These are phyloP conservation scores for Talinum fruticosum DNA, from an alignment of 148 eudicot genomes.

Conservation along the genomic window DNA sequence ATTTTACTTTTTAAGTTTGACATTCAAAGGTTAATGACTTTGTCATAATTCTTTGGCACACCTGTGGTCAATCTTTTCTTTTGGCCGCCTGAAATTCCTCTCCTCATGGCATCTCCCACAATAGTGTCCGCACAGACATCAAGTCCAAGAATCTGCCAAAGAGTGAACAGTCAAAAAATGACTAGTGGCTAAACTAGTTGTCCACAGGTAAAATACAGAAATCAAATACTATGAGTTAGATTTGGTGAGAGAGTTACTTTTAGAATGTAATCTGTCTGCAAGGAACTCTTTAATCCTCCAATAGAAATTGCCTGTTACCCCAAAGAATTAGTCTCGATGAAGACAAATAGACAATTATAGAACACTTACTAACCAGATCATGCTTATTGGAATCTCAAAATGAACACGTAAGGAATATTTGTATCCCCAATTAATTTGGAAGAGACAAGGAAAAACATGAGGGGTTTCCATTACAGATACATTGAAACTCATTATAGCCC, in stretches of 20 bases:
- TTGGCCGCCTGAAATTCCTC: slow-evolving; percentile 89
- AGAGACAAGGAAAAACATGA: background rate
- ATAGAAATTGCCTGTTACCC: slow-evolving; percentile 60
- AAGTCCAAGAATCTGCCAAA: slow-evolving; percentile 74
- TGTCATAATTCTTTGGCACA: slow-evolving; percentile 8
- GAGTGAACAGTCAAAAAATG: background rate
- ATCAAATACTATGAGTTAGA: slow-evolving; percentile 7
- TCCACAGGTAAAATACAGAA: slow-evolving; percentile 6
- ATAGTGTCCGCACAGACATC: slow-evolving; percentile 69
- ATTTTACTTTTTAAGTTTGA: background rate
- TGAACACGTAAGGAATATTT: background rate
- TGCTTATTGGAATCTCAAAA: background rate
- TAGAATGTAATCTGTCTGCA: slow-evolving; percentile 78
- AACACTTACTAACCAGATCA: background rate
- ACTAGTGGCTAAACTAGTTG: background rate
- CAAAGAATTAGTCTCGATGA: slow-evolving; percentile 14
- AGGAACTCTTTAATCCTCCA: slow-evolving; percentile 59
- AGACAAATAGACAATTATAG: background rate
- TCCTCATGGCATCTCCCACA: slow-evolving; percentile 76
- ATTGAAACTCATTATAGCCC: background rate
- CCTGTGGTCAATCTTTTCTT: slow-evolving; percentile 86
- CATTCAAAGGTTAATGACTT: background rate
- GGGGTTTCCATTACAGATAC: background rate
- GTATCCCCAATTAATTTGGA: background rate
- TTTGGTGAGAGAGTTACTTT: slow-evolving; percentile 44